Percentiles rank a stretch among this genome's conserved stretches.
Conservation (phyloP, 352 stramenopile genomes). For the Globisporangium iwayamae region DNA sequence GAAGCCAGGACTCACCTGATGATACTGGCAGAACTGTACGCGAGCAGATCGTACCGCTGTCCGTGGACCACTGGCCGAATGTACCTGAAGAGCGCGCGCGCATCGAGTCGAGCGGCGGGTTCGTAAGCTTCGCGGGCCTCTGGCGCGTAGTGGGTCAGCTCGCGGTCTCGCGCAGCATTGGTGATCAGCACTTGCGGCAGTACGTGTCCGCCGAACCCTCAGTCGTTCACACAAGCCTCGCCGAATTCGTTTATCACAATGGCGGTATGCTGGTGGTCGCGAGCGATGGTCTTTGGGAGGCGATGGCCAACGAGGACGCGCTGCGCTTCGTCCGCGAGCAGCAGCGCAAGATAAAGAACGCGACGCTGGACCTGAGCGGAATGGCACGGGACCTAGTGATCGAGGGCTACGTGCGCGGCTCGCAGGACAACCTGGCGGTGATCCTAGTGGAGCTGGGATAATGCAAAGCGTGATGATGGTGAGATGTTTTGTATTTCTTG, state of each 20-base stretch:
- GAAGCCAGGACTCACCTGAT: background rate
- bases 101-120: constrained; percentile 77
- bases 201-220: constrained; percentile 83
- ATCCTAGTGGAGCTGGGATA: constrained; percentile 35
- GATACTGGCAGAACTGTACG: background rate
- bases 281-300: constrained; percentile 79
- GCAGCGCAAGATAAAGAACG: background rate
- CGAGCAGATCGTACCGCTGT: constrained; percentile 26
- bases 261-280: constrained; percentile 46
- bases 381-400: constrained; percentile 79
- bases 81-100: constrained; percentile 37
- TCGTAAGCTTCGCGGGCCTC: constrained; percentile 63
- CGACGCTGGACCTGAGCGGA: constrained; percentile 60
- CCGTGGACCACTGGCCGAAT: constrained; percentile 66
- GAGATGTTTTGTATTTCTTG: background rate
- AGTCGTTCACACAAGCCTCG: constrained; percentile 43
- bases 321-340: constrained; percentile 41
- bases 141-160: constrained; percentile 90
- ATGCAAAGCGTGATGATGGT: background rate
- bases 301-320: constrained; percentile 53
- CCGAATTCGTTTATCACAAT: background rate
- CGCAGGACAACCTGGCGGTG: constrained; percentile 93
- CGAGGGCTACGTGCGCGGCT: constrained; percentile 93
- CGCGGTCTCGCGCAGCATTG: constrained; percentile 90
- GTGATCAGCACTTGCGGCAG: constrained; percentile 82